Conservation (phyloP, 164 flowering plant species). For the Houttuynia cordata region DNA sequence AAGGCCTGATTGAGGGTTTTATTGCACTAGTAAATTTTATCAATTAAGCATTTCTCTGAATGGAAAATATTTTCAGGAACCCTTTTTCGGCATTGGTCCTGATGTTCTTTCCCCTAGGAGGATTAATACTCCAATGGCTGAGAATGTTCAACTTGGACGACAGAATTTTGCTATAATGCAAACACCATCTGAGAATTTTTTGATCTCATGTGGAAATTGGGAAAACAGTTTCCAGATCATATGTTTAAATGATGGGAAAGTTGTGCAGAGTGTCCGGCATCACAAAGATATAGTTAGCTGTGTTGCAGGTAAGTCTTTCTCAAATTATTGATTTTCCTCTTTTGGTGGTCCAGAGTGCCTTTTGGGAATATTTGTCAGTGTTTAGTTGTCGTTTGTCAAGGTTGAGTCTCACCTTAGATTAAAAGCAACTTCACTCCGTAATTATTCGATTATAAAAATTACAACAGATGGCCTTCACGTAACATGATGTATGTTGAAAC, state of each 20-base stretch:
- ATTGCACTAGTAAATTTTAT: too few relatives aligned
- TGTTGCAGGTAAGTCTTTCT: slow-evolving; percentile 58
- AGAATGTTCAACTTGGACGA: slow-evolving; percentile 69
- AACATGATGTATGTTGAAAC: too few relatives aligned
- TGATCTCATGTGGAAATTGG: slow-evolving; percentile 91
- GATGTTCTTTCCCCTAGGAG: slow-evolving; percentile 79
- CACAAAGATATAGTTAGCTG: slow-evolving; percentile 96
- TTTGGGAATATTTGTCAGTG: background rate
- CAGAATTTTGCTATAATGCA: slow-evolving; percentile 79
- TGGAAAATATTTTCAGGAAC: slow-evolving; percentile 52
- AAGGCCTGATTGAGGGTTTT: too few relatives aligned
- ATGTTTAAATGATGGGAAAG: slow-evolving; percentile 75
- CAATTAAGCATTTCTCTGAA: background rate
- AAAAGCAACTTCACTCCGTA: too few relatives aligned
- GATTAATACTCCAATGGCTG: slow-evolving; percentile 81
- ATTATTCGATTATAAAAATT: too few relatives aligned
- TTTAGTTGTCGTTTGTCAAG: too few relatives aligned
- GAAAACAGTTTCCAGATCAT: slow-evolving; percentile 92
- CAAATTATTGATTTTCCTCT: background rate
- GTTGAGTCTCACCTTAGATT: too few relatives aligned
- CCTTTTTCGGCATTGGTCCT: slow-evolving; percentile 88
- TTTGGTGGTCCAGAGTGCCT: background rate
- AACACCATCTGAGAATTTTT: slow-evolving; percentile 64
- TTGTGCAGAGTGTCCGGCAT: slow-evolving; percentile 85
- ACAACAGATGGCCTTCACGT: too few relatives aligned